Evolutionary conservation across 352 stramenopile species (phyloP).

Genomic region (Chrysophaeum taylorii): DNA sequence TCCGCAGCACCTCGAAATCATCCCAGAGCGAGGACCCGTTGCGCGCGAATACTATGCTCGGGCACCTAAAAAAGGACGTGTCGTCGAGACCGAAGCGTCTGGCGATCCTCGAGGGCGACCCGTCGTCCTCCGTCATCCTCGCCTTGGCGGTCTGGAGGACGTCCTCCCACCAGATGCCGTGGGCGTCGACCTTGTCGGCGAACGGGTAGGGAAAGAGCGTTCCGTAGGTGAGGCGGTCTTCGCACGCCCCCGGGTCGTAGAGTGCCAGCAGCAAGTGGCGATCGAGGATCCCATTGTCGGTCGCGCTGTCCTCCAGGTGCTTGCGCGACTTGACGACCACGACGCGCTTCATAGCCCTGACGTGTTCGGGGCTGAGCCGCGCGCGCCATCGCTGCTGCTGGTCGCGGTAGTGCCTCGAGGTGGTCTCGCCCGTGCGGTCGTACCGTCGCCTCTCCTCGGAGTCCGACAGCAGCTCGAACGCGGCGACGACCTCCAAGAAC

Average conservation of each 20-base stretch:
- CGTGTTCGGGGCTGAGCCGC: not conserved
- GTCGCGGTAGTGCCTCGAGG: no score
- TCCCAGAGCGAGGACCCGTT: not conserved
- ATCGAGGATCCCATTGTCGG: not conserved
- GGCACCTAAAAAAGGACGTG: not conserved
- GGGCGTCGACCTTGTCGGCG: slow-evolving; percentile 1
- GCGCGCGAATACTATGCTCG: not conserved
- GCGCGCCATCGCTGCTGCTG: not conserved
- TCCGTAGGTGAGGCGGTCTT: not conserved
- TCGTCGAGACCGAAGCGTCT: not conserved
- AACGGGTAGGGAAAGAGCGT: not conserved
- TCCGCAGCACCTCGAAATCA: not conserved
- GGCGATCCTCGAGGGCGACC: not conserved
- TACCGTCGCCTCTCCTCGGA: not conserved
- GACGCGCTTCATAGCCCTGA: not conserved
- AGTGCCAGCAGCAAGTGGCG: not conserved
- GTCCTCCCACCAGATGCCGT: slow-evolving; percentile 12
- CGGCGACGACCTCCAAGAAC: not conserved
- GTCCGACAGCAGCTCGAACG: slow-evolving; percentile 5
- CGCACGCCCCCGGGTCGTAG: not conserved
- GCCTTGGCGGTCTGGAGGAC: slow-evolving; percentile 5
- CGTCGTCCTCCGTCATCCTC: not conserved
- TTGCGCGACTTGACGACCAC: not conserved
- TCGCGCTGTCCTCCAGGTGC: not conserved
- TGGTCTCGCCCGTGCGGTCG: not conserved